These are phyloP conservation scores for Neoascochyta sp. DNA, from an alignment of 2,329 filamentous ascomycete species.

Conservation along the genomic window DNA sequence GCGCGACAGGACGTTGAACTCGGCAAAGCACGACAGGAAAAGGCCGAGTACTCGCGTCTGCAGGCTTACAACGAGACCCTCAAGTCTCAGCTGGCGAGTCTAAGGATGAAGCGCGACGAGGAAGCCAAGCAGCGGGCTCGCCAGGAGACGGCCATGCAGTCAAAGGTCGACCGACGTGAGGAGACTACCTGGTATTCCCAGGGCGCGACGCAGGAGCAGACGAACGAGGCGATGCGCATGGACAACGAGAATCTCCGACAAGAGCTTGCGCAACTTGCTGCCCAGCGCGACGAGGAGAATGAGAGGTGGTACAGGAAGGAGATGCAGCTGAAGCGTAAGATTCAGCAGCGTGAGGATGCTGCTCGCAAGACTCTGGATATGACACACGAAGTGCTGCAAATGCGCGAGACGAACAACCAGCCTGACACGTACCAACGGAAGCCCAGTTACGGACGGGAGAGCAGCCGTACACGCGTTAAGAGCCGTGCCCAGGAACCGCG, in stretches of 20 bases:
- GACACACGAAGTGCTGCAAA: slow-evolving; percentile 29
- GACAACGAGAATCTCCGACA: slow-evolving; percentile 42
- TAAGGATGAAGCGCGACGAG: slow-evolving; percentile 67
- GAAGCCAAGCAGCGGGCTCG: slow-evolving; percentile 33
- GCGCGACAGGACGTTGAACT: slow-evolving; percentile 33
- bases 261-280: slow-evolving; percentile 35
- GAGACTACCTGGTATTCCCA: slow-evolving; percentile 40
- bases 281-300: slow-evolving; percentile 34
- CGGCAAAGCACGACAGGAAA: slow-evolving; percentile 35
- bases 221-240: slow-evolving; percentile 38
- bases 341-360: slow-evolving; percentile 28
- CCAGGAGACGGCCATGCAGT: slow-evolving; percentile 31
- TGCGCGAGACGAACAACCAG: slow-evolving; percentile 25
- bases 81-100: slow-evolving; percentile 67
- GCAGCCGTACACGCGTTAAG: slow-evolving; percentile 32
- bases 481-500: slow-evolving; percentile 34
- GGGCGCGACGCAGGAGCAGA: slow-evolving; percentile 36
- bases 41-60: slow-evolving; percentile 53
- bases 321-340: slow-evolving; percentile 31
- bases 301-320: slow-evolving; percentile 34
- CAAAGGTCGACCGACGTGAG: slow-evolving; percentile 34
- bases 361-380: slow-evolving; percentile 25
- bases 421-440: slow-evolving; percentile 22
- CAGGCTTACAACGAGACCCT: slow-evolving; percentile 67
- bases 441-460: slow-evolving; percentile 29